Conservation (phyloP, 768 basidiomycete genomes). For the Floccularia luteovirens region DNA sequence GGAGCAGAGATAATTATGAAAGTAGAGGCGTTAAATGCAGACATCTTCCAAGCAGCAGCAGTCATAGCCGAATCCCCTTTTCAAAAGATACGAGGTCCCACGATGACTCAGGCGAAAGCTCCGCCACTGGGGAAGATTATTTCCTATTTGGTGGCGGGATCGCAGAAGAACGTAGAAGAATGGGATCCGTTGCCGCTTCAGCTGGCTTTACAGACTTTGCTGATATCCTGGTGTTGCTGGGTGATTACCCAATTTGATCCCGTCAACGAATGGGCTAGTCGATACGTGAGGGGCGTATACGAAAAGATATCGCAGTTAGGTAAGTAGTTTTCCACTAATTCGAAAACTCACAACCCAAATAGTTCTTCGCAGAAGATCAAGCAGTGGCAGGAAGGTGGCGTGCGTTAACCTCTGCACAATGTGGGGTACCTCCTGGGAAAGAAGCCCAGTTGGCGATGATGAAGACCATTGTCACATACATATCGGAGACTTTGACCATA, state of each 20-base stretch:
- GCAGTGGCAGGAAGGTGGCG: constrained; percentile 50
- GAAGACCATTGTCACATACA: constrained; percentile 16
- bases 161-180: background rate
- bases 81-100: constrained; percentile 8
- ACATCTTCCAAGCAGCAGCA: constrained; percentile 38
- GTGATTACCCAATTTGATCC: constrained; percentile 26
- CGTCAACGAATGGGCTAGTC: constrained; percentile 17
- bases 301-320: constrained; percentile 34
- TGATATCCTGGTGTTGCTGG: constrained; percentile 21
- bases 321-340: constrained; percentile 11
- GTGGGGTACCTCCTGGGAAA: constrained; percentile 21
- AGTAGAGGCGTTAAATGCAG: constrained; percentile 27
- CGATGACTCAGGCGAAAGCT: background rate
- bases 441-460: constrained; percentile 22
- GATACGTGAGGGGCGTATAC: constrained; percentile 23
- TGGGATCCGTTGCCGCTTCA: constrained; percentile 14
- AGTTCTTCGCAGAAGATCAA: constrained; percentile 31
- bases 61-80: constrained; percentile 28
- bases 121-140: background rate
- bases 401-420: constrained; percentile 41
- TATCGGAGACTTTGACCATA: background rate
- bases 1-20: constrained; percentile 28
- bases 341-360: background rate
- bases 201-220: constrained; percentile 24
- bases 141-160: constrained; percentile 2